A percentile compares a stretch with the other conserved stretches of the same genome.
These are phyloP conservation scores for Coprinopsis sp. DNA, from an alignment of 768 basidiomycete species.

Conservation along the genomic window DNA sequence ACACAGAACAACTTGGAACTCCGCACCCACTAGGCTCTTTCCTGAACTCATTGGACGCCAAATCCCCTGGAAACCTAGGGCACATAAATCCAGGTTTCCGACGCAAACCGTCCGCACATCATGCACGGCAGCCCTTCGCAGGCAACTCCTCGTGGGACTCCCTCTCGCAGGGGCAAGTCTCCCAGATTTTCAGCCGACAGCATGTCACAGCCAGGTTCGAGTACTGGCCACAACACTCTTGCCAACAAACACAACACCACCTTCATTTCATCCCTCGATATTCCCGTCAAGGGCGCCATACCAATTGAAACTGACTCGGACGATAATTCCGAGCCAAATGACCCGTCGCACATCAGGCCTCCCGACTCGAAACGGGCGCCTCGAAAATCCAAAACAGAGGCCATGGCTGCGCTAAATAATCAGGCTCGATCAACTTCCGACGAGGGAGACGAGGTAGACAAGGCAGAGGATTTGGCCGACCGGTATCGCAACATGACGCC, in stretches of 20 bases:
- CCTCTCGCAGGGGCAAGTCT: constrained; percentile 61
- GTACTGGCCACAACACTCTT: constrained; percentile 44
- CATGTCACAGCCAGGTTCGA: constrained; percentile 42
- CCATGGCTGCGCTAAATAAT: constrained; percentile 70
- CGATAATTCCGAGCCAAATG: constrained; percentile 32
- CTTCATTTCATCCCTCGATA: constrained; percentile 67
- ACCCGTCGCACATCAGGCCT: constrained; percentile 33
- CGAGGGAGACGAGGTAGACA: constrained; percentile 48
- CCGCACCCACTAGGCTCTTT: constrained; percentile 42
- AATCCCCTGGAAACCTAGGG: constrained; percentile 32
- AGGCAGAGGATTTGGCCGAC: constrained; percentile 45
- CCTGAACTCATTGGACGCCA: constrained; percentile 37
- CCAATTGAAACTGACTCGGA: constrained; percentile 50
- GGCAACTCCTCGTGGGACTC: constrained; percentile 50
- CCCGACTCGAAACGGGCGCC: constrained; percentile 64
- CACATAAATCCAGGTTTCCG: constrained; percentile 20
- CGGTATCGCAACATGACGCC: constrained; percentile 48
- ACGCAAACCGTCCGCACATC: constrained; percentile 24
- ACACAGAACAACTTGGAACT: constrained; percentile 44
- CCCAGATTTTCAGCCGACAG: constrained; percentile 49
- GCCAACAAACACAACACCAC: constrained; percentile 46
- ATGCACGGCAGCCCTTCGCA: constrained; percentile 46
- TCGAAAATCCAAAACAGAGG: constrained; percentile 88
- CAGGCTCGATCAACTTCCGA: constrained; percentile 55
- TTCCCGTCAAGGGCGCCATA: constrained; percentile 70